phyloP scores from a whole-genome alignment of 2,329 filamentous ascomycete species.

The Colletotrichum incanum region DNA sequence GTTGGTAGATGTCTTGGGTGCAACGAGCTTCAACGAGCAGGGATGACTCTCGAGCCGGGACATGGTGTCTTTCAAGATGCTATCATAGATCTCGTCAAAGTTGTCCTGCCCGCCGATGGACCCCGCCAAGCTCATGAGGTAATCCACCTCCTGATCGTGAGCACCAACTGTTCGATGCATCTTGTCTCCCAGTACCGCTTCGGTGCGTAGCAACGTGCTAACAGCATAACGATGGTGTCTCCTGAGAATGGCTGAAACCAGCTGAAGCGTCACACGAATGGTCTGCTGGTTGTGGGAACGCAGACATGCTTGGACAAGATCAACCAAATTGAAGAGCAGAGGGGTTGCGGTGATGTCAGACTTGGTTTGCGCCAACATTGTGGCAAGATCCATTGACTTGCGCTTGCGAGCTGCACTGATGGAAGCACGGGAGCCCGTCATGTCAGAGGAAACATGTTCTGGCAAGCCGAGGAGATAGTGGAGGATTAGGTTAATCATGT shows the following conservation, averaged over 20 bases:
- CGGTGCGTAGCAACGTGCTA: constrained; percentile 80
- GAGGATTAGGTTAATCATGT: constrained; percentile 94
- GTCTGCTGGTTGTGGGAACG: constrained; percentile 90
- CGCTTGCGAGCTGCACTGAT: constrained; percentile 82
- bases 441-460: constrained; percentile 62
- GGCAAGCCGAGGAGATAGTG: constrained; percentile 91
- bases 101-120: constrained; percentile 78
- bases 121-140: constrained; percentile 78
- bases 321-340: constrained; percentile 91
- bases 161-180: constrained; percentile 79
- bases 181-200: constrained; percentile 68
- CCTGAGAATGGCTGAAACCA: constrained; percentile 88
- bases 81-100: constrained; percentile 81
- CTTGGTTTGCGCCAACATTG: constrained; percentile 79
- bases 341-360: constrained; percentile 84
- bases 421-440: constrained; percentile 62
- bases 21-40: constrained; percentile 79
- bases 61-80: constrained; percentile 80
- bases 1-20: constrained; percentile 70
- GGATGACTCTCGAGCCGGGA: constrained; percentile 79
- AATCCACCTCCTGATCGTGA: constrained; percentile 82
- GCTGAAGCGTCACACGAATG: constrained; percentile 87
- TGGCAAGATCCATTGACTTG: constrained; percentile 90
- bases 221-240: constrained; percentile 91
- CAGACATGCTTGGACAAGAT: constrained; percentile 89